phyloP scores from a whole-genome alignment of 176 grass and related monocot species.

The Zoysia pacifica region DNA sequence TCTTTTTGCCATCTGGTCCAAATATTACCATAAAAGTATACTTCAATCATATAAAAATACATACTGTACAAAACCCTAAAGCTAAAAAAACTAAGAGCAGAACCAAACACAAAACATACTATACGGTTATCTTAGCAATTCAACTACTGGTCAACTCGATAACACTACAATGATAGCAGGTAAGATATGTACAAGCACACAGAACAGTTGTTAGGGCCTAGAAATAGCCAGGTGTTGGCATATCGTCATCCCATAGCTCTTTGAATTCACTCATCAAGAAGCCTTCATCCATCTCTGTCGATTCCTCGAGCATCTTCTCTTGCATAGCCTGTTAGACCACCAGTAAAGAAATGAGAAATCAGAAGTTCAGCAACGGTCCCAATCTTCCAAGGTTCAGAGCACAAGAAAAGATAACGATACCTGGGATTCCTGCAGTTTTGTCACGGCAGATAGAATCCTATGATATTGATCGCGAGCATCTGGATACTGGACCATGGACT shows the following conservation, averaged over 20 bases:
- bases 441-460: constrained; percentile 77
- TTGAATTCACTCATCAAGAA: constrained; percentile 73
- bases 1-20: neutral
- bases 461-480: constrained; percentile 85
- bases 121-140: constrained; percentile 15
- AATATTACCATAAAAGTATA: neutral
- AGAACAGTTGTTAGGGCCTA: constrained; percentile 30
- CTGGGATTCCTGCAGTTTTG: constrained; percentile 88
- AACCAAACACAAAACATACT: constrained; percentile 28
- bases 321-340: constrained; percentile 62
- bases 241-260: constrained; percentile 79
- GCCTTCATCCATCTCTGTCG: constrained; percentile 56
- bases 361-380: neutral
- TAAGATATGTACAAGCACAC: constrained; percentile 42
- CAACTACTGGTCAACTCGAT: neutral
- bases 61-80: constrained; percentile 34
- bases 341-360: neutral
- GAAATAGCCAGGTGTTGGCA: constrained; percentile 47
- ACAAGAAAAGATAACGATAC: constrained; percentile 38
- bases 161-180: constrained; percentile 13
- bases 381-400: neutral
- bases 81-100: neutral
- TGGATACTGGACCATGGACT: constrained; percentile 85
- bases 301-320: constrained; percentile 59
- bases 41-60: neutral